Evolutionary conservation across 176 grass and related monocot species (phyloP).

Genomic region (Cocos nucifera): DNA sequence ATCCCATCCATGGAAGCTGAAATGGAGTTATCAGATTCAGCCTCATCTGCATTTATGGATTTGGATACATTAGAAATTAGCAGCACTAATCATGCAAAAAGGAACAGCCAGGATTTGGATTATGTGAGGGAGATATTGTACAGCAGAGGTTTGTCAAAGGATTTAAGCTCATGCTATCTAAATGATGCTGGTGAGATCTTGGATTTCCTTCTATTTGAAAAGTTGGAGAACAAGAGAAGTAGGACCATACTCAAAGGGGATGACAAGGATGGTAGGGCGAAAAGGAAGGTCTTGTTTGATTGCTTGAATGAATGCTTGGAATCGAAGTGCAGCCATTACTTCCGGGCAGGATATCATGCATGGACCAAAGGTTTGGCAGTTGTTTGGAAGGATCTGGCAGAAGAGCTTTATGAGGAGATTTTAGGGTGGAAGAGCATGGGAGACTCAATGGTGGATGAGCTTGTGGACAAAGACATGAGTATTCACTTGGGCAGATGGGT

Average conservation of each 20-base stretch:
- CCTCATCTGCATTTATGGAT: conserved; percentile 37
- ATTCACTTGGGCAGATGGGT: conserved; percentile 52
- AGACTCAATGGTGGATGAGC: conserved; percentile 46
- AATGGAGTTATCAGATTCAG: conserved; percentile 37
- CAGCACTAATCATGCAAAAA: conserved; percentile 14
- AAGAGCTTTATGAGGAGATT: conserved; percentile 46
- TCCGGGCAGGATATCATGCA: conserved; percentile 59
- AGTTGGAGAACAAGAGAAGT: no score
- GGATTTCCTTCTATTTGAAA: conserved; percentile 39
- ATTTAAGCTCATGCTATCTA: conserved; percentile 25
- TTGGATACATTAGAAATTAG: conserved; percentile 30
- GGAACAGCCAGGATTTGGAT: conserved; percentile 28
- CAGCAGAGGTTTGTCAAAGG: conserved; percentile 21
- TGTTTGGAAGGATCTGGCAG: conserved; percentile 22
- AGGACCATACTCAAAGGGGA: conserved; percentile 26
- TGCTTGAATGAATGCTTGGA: conserved; percentile 62
- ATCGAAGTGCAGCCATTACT: conserved; percentile 36
- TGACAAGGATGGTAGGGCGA: conserved; percentile 5
- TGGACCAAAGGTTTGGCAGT: conserved; percentile 55
- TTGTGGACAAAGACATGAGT: conserved; percentile 87
- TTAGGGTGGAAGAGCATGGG: conserved; percentile 55
- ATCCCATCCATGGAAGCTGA: conserved; percentile 26
- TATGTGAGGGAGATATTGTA: conserved; percentile 51
- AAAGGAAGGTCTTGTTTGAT: conserved; percentile 47
- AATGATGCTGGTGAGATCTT: conserved; percentile 18